Conservation (phyloP, 768 basidiomycete genomes). For the Ramaria sp. region DNA sequence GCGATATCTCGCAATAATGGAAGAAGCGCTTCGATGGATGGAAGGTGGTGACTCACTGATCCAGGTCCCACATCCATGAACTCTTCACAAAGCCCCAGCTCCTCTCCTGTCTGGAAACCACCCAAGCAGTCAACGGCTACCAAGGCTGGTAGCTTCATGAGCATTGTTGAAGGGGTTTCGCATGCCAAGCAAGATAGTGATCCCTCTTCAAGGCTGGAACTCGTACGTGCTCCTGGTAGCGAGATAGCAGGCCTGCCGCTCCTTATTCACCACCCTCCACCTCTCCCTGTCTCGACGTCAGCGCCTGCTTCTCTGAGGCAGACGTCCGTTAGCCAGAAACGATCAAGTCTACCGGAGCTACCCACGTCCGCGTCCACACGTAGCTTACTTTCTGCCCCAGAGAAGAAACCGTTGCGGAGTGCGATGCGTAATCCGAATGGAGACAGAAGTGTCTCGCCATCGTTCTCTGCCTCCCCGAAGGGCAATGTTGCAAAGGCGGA, state of each 20-base stretch:
- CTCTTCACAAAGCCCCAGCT: background rate
- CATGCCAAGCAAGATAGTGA: conserved; percentile 13
- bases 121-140: background rate
- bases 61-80: background rate
- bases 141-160: conserved; percentile 41
- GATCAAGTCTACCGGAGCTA: background rate
- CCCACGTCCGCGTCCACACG: background rate
- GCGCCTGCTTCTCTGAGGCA: background rate
- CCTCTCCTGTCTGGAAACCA: background rate
- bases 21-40: conserved; percentile 1
- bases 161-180: conserved; percentile 55
- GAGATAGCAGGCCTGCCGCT: conserved; percentile 17
- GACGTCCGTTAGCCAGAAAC: background rate
- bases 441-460: background rate
- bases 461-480: background rate
- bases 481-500: background rate
- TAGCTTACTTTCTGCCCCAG: background rate
- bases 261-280: conserved; percentile 1
- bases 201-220: conserved; percentile 23
- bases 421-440: conserved; percentile 9
- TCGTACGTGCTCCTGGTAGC: conserved; percentile 39
- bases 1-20: background rate
- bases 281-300: conserved; percentile 1
- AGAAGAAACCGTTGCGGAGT: conserved; percentile 9
- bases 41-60: background rate